Evolutionary conservation across 2,329 filamentous ascomycete species (phyloP).

Genomic region (Didymella segeticola): DNA sequence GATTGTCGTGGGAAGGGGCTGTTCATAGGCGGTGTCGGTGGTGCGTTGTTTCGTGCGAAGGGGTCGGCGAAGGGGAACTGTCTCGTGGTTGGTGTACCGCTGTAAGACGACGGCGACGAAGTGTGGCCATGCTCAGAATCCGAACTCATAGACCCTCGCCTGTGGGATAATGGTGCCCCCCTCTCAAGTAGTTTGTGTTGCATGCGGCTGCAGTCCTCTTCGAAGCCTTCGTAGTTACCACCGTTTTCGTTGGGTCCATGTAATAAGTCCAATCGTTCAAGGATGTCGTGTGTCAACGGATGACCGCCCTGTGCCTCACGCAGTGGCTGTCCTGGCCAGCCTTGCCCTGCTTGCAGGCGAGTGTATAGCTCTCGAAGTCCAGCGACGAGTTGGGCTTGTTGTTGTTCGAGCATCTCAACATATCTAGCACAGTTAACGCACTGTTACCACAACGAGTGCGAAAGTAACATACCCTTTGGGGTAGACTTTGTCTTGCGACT

Average conservation of each 20-base stretch:
- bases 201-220: conserved; percentile 63
- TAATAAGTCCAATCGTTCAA: conserved; percentile 64
- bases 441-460: neutral
- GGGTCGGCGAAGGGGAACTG: conserved; percentile 40
- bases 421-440: conserved; percentile 53
- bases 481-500: conserved; percentile 71
- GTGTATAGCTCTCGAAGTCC: conserved; percentile 68
- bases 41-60: conserved; percentile 43
- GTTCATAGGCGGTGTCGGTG: conserved; percentile 49
- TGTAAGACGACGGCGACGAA: conserved; percentile 46
- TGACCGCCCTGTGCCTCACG: conserved; percentile 60
- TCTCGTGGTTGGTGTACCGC: conserved; percentile 48
- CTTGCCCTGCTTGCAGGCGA: conserved; percentile 58
- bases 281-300: conserved; percentile 69
- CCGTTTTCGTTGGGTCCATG: conserved; percentile 58
- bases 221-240: conserved; percentile 59
- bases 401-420: conserved; percentile 71
- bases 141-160: conserved; percentile 63
- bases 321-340: conserved; percentile 63
- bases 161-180: conserved; percentile 59
- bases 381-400: conserved; percentile 67
- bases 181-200: conserved; percentile 62
- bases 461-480: conserved; percentile 64
- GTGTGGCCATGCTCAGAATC: conserved; percentile 63
- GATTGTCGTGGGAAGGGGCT: conserved; percentile 47